These are phyloP conservation scores for Polyporus tsugae DNA, from an alignment of 1,284 basidiomycete genomes.

Conservation along the genomic window DNA sequence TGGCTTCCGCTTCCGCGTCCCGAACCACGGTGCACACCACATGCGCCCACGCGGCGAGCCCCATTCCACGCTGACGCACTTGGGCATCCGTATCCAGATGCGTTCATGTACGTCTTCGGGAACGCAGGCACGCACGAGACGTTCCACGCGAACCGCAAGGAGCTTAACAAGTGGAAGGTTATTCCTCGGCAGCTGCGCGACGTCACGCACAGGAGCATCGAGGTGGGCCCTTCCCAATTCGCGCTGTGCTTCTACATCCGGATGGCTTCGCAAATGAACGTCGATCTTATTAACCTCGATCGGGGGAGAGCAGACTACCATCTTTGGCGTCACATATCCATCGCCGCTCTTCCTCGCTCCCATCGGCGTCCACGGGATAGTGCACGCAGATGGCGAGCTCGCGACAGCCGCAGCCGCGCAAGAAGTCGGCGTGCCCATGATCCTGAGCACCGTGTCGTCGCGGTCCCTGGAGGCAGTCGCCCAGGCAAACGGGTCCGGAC, in stretches of 20 bases:
- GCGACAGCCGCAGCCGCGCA: constrained; percentile 46
- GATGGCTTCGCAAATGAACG: not conserved
- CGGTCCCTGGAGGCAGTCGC: constrained; percentile 79
- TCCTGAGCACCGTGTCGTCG: constrained; percentile 75
- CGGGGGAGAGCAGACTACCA: constrained; percentile 49
- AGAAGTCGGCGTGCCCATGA: constrained; percentile 65
- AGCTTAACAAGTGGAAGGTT: constrained; percentile 67
- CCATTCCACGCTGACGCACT: not conserved
- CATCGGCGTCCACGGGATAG: constrained; percentile 77
- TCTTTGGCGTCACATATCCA: constrained; percentile 70
- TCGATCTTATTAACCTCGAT: constrained; percentile 45
- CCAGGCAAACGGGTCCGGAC: constrained; percentile 64
- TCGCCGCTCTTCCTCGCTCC: constrained; percentile 77
- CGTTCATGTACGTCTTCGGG: constrained; percentile 69
- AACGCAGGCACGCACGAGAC: constrained; percentile 68
- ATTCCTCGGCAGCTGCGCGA: constrained; percentile 80
- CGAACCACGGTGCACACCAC: not conserved
- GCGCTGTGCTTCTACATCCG: not conserved
- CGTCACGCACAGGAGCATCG: constrained; percentile 64
- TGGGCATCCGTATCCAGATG: constrained; percentile 50
- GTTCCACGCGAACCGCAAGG: constrained; percentile 59
- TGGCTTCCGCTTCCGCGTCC: not conserved
- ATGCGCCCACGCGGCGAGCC: not conserved
- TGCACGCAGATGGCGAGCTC: constrained; percentile 70
- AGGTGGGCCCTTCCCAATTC: constrained; percentile 46